Base-by-base conservation (phyloP, 495 filamentous ascomycete species). In the Xylaria venustula region DNA sequence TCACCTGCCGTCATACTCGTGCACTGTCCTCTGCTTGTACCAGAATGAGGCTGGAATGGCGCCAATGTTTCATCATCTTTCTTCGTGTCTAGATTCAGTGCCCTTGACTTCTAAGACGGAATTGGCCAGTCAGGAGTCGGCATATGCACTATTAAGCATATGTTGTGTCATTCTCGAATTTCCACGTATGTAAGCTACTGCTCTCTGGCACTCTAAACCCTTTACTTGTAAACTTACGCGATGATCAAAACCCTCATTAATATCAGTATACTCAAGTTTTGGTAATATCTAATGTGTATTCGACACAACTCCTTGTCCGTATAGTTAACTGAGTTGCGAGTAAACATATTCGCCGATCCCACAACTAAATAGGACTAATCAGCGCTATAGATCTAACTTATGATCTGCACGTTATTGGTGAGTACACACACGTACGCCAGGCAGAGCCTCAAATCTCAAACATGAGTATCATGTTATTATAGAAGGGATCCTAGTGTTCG, bases 371-470 rank as follows among this genome's bases (percentile, higher is more conserved):
- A 7, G 37, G 6, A 11, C 7, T 40, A 40, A 40, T 40, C 7
- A 15, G 37, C 37, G 37, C 37, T 12, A 3, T 15, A 15, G 14
- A 8, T 40, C 37, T 8, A 40, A 8, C 7, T 40, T 8, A 15
- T 3, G 37, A 15, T 12, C 37, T 12, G 37, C 37, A 15, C 14
- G 37, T 15, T 40, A 28, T 42, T 41, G 36, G 23, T 11, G 30
- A 34, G 30, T 12, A 40, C 37, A 12, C 14, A 40, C 20, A 41
- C 17, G 15, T 28, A 3, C 36, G 7, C 19, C 37, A 14, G 12
- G 15, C 23, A 54, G 25, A 55, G 40, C 52, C 52, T 45, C 25
- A 20, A 25, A 55, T 17, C 25, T 45, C 52, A 55, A 55, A 55
- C 52, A 7, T 11, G 25, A 32, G 52, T 55, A 45, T 55, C 40